These are phyloP conservation scores for Aspergillus haitiensis DNA, from an alignment of 495 filamentous ascomycete species.

Conservation along the genomic window DNA sequence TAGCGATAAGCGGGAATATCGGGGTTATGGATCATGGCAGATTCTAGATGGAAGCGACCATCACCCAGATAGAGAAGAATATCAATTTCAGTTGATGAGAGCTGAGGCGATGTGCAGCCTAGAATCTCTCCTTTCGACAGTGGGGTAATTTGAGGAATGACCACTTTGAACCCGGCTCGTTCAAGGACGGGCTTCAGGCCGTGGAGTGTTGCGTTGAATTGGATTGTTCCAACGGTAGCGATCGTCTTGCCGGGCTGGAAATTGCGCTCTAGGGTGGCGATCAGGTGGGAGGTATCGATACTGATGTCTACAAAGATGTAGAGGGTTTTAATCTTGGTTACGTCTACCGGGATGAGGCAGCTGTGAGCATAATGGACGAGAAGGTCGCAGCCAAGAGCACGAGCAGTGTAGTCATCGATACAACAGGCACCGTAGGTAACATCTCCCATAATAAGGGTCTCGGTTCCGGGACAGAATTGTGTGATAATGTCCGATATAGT, in stretches of 20 bases:
- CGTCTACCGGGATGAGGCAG: constrained; percentile 92
- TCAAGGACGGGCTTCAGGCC: constrained; percentile 73
- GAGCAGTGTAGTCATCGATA: constrained; percentile 96
- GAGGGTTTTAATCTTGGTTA: constrained; percentile 90
- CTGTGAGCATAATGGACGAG: constrained; percentile 97
- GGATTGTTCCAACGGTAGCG: constrained; percentile 93
- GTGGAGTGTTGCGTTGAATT: constrained; percentile 97
- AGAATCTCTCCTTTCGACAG: constrained; percentile 92
- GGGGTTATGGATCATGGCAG: constrained; percentile 98
- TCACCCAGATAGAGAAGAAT: constrained; percentile 91
- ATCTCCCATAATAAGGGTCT: constrained; percentile 98
- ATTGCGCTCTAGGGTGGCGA: constrained; percentile 85
- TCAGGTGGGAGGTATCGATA: constrained; percentile 84
- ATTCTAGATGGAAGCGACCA: constrained; percentile 95
- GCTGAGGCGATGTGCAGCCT: constrained; percentile 86
- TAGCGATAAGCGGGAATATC: constrained; percentile 88
- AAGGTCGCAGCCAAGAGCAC: constrained; percentile 90
- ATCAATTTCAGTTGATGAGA: constrained; percentile 61
- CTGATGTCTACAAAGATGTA: constrained; percentile 98
- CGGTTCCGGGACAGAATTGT: constrained; percentile 85
- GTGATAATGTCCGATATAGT: constrained; percentile 97
- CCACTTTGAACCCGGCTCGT: constrained; percentile 72
- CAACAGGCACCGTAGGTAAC: constrained; percentile 99
- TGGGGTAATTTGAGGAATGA: constrained; percentile 91
- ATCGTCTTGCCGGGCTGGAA: constrained; percentile 81